These are phyloP conservation scores for Yarrowia sp. DNA, from an alignment of 805 yeast species.

Conservation along the genomic window DNA sequence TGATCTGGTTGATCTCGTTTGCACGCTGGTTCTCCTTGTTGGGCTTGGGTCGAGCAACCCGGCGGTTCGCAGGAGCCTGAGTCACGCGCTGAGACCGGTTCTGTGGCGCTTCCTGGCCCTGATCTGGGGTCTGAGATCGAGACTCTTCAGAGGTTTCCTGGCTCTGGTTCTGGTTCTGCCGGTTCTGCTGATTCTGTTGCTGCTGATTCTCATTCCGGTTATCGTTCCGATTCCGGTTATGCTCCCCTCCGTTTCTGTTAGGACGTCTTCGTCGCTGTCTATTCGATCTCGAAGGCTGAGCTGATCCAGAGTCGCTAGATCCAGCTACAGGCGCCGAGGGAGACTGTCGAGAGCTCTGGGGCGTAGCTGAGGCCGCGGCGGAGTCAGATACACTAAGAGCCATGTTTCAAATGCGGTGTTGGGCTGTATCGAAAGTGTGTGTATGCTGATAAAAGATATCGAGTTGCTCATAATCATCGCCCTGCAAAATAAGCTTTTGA, in stretches of 20 bases:
- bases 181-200: background rate
- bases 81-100: background rate
- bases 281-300: background rate
- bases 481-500: background rate
- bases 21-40: conserved; percentile 12
- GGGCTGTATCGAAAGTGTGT: background rate
- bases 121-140: background rate
- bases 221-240: background rate
- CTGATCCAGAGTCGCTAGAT: background rate
- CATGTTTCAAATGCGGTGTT: background rate
- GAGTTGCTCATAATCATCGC: background rate
- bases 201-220: background rate
- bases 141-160: background rate
- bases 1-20: conserved; percentile 29
- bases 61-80: background rate
- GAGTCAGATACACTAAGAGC: conserved; percentile 2
- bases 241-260: conserved; percentile 9
- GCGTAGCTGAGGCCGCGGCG: background rate
- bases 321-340: background rate
- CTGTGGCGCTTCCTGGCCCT: background rate
- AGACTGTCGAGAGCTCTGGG: background rate
- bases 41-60: conserved; percentile 11
- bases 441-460: background rate
- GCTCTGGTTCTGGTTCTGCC: background rate
- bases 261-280: conserved; percentile 5